A percentile compares a stretch with the other conserved stretches of the same genome.
Conservation (phyloP, 2,329 filamentous ascomycete species). For the Coleophoma eucalyptorum region DNA sequence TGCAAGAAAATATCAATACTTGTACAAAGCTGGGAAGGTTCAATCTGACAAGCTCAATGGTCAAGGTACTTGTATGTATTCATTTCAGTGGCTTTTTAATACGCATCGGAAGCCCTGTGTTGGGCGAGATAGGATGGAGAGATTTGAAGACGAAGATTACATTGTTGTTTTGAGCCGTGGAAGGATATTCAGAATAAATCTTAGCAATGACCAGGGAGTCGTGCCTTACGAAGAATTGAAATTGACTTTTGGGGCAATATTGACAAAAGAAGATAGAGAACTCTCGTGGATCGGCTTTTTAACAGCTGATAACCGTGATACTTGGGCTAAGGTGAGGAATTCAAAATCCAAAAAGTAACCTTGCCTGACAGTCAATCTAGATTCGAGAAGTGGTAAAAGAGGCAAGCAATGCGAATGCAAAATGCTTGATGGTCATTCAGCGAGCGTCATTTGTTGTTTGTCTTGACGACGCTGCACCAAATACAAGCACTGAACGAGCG, state of each 20-base stretch:
- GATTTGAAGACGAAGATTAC: conserved; percentile 16
- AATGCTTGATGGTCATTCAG: conserved; percentile 17
- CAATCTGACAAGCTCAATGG: conserved; percentile 12
- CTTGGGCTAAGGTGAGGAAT: conserved; percentile 13
- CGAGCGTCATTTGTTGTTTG: conserved; percentile 19
- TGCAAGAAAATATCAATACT: conserved; percentile 18
- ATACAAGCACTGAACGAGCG: conserved; percentile 11
- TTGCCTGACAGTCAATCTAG: not conserved
- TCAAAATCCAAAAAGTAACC: not conserved
- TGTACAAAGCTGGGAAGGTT: conserved; percentile 11
- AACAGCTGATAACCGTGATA: conserved; percentile 17
- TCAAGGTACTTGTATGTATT: conserved; percentile 15
- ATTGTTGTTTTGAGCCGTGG: conserved; percentile 19
- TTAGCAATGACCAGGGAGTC: conserved; percentile 3
- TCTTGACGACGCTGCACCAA: conserved; percentile 18
- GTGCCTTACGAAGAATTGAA: conserved; percentile 6
- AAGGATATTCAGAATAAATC: conserved; percentile 17
- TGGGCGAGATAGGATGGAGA: conserved; percentile 13
- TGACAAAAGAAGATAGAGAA: conserved; percentile 1
- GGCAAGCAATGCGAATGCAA: conserved; percentile 10
- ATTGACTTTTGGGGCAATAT: conserved; percentile 13
- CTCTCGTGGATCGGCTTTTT: conserved; percentile 12
- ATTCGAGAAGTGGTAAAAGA: conserved; percentile 8
- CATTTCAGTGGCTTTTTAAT: conserved; percentile 24
- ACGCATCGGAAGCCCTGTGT: conserved; percentile 16